phyloP scores from a whole-genome alignment of 2,329 filamentous ascomycete genomes.

The Trichophyton benhamiae region DNA sequence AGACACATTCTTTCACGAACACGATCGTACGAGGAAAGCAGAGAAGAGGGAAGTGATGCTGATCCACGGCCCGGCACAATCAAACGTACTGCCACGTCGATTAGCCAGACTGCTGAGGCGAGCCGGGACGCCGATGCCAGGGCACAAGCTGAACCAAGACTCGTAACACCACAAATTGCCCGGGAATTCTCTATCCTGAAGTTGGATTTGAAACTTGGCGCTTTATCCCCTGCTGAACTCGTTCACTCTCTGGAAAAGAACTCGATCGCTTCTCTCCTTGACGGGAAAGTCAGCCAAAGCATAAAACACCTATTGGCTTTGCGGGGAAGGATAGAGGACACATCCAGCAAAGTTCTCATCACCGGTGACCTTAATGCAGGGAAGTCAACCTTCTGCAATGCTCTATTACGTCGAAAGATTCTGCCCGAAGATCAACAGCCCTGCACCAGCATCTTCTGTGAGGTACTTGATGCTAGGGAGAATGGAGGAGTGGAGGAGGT shows the following conservation, averaged over 20 bases:
- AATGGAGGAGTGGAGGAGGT: slow-evolving; percentile 90
- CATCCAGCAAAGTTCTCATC: slow-evolving; percentile 87
- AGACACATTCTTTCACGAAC: slow-evolving; percentile 21
- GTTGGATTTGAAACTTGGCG: slow-evolving; percentile 80
- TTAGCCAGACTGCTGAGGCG: slow-evolving; percentile 57
- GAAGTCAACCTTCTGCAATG: slow-evolving; percentile 98
- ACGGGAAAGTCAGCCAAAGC: slow-evolving; percentile 88
- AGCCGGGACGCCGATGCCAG: slow-evolving; percentile 57
- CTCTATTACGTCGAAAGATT: slow-evolving; percentile 81
- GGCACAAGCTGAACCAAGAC: slow-evolving; percentile 55
- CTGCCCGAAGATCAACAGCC: slow-evolving; percentile 95
- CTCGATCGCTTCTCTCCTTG: slow-evolving; percentile 78
- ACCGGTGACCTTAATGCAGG: slow-evolving; percentile 95
- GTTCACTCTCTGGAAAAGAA: slow-evolving; percentile 89
- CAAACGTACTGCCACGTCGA: slow-evolving; percentile 59
- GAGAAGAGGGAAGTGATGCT: slow-evolving; percentile 17
- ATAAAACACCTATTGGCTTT: slow-evolving; percentile 79
- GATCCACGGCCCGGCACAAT: slow-evolving; percentile 41
- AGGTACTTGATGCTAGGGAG: slow-evolving; percentile 83
- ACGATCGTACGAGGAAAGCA: slow-evolving; percentile 22
- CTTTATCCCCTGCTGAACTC: slow-evolving; percentile 73
- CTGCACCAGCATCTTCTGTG: slow-evolving; percentile 96
- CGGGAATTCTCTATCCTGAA: slow-evolving; percentile 95
- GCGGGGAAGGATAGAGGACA: slow-evolving; percentile 91
- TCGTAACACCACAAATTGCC: slow-evolving; percentile 83